Evolutionary conservation across 1,284 basidiomycete genomes (phyloP).

Genomic region (Irpex sp.): DNA sequence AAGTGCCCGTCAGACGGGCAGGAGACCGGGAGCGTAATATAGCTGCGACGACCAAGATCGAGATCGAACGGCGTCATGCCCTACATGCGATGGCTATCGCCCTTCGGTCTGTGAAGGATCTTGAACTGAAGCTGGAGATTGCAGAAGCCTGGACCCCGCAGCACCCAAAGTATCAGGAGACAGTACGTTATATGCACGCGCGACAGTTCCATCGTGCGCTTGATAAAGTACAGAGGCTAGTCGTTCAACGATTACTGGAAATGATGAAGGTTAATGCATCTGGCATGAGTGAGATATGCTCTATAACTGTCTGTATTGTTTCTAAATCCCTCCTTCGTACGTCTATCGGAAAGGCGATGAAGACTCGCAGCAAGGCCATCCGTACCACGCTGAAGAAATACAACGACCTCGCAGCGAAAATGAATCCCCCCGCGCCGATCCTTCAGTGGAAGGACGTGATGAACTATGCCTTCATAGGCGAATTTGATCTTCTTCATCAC

Average conservation of each 20-base stretch:
- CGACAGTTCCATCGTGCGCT: slow-evolving; percentile 22
- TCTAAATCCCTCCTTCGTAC: too few relatives aligned
- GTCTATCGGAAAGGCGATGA: slow-evolving; percentile 25
- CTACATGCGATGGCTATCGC: slow-evolving; percentile 1
- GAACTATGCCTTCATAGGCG: slow-evolving; percentile 29
- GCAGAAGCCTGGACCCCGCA: slow-evolving; percentile 18
- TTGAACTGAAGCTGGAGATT: slow-evolving; percentile 22
- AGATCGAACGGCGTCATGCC: slow-evolving; percentile 6
- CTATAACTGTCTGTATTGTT: too few relatives aligned
- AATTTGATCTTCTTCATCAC: slow-evolving; percentile 32
- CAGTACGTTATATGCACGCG: slow-evolving; percentile 13
- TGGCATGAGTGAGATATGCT: too few relatives aligned
- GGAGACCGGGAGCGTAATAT: not conserved
- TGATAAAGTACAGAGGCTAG: slow-evolving; percentile 25
- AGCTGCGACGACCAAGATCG: not conserved
- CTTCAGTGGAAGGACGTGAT: slow-evolving; percentile 29
- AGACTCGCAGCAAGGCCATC: slow-evolving; percentile 21
- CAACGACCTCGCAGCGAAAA: slow-evolving; percentile 21
- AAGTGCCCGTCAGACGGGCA: not conserved
- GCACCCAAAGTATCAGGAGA: slow-evolving; percentile 12
- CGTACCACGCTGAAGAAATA: slow-evolving; percentile 22
- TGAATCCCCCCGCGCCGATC: slow-evolving; percentile 21
- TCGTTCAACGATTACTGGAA: slow-evolving; percentile 29
- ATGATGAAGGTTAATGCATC: slow-evolving; percentile 25
- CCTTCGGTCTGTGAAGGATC: slow-evolving; percentile 4